phyloP scores from a whole-genome alignment of 78 protist genomes.

The Thecamonas trahens region DNA sequence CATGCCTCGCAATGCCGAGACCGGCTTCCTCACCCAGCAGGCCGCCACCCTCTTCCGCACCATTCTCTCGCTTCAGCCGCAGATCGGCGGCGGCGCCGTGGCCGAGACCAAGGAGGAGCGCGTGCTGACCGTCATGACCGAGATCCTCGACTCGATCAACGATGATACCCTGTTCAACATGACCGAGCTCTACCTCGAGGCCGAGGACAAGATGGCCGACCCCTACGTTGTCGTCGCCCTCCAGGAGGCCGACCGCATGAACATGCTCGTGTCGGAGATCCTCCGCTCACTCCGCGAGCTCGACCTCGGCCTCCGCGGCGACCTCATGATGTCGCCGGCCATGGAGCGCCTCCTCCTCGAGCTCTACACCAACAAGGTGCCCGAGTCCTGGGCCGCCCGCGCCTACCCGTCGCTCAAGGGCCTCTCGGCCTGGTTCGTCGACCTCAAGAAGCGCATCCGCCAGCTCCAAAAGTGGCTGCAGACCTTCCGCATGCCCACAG shows the following conservation, averaged over 20 bases:
- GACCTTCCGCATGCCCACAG: conserved; percentile 45
- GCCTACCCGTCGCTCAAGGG: conserved; percentile 56
- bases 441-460: conserved; percentile 19
- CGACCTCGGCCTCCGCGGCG: conserved; percentile 53
- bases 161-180: conserved; percentile 14
- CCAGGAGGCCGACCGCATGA: conserved; percentile 77
- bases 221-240: conserved; percentile 52
- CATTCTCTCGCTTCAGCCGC: conserved; percentile 59
- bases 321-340: conserved; percentile 47
- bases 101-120: conserved; percentile 9
- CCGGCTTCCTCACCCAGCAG: conserved; percentile 43
- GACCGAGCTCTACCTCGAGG: conserved; percentile 7
- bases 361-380: conserved; percentile 36
- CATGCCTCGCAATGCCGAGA: conserved; percentile 86
- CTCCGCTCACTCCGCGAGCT: conserved; percentile 50
- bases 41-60: conserved; percentile 50
- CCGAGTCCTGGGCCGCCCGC: conserved; percentile 29
- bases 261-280: conserved; percentile 38
- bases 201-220: conserved; percentile 39
- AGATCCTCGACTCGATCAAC: conserved; percentile 10
- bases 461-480: conserved; percentile 33
- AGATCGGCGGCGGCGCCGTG: conserved; percentile 19
- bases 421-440: conserved; percentile 35
- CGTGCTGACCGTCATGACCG: conserved; percentile 29
- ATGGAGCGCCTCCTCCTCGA: conserved; percentile 44